Evolutionary conservation across 2,329 filamentous ascomycete genomes (phyloP), one percentile per base, ranked within the genome.

Genomic region (Coniochaeta sp.): DNA sequence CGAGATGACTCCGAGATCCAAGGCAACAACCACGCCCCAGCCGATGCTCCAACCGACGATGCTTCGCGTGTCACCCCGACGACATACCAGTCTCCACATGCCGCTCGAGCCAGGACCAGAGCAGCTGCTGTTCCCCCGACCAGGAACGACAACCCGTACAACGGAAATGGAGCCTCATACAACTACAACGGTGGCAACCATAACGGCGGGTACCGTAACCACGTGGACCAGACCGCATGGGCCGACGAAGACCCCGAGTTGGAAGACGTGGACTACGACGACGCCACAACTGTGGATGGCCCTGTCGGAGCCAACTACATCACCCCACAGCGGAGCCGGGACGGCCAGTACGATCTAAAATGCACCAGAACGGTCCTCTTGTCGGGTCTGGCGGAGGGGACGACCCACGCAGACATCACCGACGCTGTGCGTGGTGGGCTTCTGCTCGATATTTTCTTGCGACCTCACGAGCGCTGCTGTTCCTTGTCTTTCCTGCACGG

Each of bases 401-500:
- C 81, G 16, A 89, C 85, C 0, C 84, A 89, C 67, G 79, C 79
- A 55, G 89, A 95, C 63, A 75, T 95, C 61, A 79, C 82, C 3
- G 78, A 80, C 24, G 79, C 81, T 12, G 74, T 95, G 58, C 85
- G 87, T 61, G 90, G 91, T 26, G 91, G 90, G 1, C 78, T 83
- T 63, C 66, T 96, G 12, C 72, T 93, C 12, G 88, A 91, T 63
- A 76, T 93, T 44, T 88, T 82, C 65, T 65, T 92, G 55, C 83
- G 85, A 34, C 69, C 66, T 9, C 73, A 81, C 47, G 86, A 91
- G 58, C 81, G 81, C 34, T 77, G 76, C 52, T 89, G 85, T 4
- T 82, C 80, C 47, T 78, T 95, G 1, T 90, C 90, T 0, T 95
- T 95, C 69, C 76, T 90, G 7, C 79, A 86, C 57, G 82, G 82